Base-by-base conservation (phyloP, 805 yeast species). In the Candida vaughaniae region DNA sequence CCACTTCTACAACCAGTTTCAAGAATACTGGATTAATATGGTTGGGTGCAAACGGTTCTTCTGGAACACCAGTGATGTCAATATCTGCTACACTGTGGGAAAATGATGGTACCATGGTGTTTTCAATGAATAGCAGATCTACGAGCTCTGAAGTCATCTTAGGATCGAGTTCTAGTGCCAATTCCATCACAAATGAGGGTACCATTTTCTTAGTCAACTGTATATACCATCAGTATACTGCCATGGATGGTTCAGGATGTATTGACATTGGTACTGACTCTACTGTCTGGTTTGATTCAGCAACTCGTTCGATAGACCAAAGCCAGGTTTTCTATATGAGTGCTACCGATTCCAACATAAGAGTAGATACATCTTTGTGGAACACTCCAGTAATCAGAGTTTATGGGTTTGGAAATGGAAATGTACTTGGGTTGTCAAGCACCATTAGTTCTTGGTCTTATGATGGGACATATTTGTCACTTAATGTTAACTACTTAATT, bases 131-230 rank as follows among this genome's bases (percentile, higher is more conserved):
- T 17, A 7, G 10, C 3, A 39, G 46, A 38, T 25, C 32, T 15
- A 16, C 31, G 15, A 19, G 39, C 14, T 42, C 48, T n/a, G 12
- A 33, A 4, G 54, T 45, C 15, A 33, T 28, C 14, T 38, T 49
- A 12, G 53, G 51, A 14, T 31, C 33, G 16, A 31, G 34, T n/a
- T 14, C n/a, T n/a, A 22, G n/a, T 6, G 33, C 41, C 5, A 42
- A 50, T 15, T 25, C 31, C 10, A 47, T 45, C 37, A n/a, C 36
- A 34, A 34, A 56, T 33, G 27, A 35, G 16, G 62, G 62, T 31
- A 45, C 48, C 18, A 48, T 56, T 29, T 58, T 63, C 47, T 50
- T 60, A 28, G 20, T 35, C 29, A 56, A 56, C 31, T 42, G 47
- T 19, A 37, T 29, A 12, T 54, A 42, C 37, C n/a, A 17, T 14